Percentiles rank a stretch among this genome's conserved stretches.
These are phyloP conservation scores for Petunia secreta DNA, from an alignment of 257 asterid genomes.

Conservation along the genomic window DNA sequence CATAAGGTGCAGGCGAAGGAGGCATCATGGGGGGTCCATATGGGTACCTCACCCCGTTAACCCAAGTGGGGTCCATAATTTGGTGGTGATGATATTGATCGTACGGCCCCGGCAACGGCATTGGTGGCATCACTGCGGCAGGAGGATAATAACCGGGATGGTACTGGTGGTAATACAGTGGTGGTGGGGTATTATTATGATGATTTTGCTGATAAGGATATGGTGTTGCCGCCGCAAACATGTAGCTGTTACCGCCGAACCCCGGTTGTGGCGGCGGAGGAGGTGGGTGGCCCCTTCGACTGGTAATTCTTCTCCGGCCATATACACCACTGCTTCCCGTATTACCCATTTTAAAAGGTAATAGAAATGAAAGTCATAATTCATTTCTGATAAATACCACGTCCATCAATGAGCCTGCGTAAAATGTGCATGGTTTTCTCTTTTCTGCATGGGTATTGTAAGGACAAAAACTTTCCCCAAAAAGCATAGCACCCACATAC, in stretches of 20 bases:
- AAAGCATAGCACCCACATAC: too few relatives aligned
- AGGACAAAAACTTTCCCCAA: too few relatives aligned
- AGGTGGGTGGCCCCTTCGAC: slow-evolving; percentile 67
- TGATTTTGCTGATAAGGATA: slow-evolving; percentile 65
- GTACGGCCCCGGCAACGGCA: slow-evolving; percentile 74
- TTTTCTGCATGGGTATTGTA: too few relatives aligned
- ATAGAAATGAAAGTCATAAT: background rate
- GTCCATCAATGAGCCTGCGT: too few relatives aligned
- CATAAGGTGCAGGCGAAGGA: slow-evolving; percentile 54
- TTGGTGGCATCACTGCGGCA: slow-evolving; percentile 45
- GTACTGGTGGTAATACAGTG: too few relatives aligned
- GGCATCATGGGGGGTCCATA: slow-evolving; percentile 70
- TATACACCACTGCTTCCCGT: slow-evolving; percentile 75
- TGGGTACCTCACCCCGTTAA: slow-evolving; percentile 58
- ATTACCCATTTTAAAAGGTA: slow-evolving; percentile 64
- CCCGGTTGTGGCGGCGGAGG: slow-evolving; percentile 82
- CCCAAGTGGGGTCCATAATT: slow-evolving; percentile 56
- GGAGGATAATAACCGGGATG: slow-evolving; percentile 51
- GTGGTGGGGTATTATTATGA: slow-evolving; percentile 64
- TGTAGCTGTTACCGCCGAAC: slow-evolving; percentile 74
- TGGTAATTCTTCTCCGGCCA: slow-evolving; percentile 64
- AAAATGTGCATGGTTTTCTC: too few relatives aligned
- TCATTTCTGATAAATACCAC: too few relatives aligned
- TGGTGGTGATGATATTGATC: slow-evolving; percentile 59
- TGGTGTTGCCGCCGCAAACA: slow-evolving; percentile 98